Base-by-base conservation (phyloP, 2,329 filamentous ascomycete species). In the Ustilaginoidea virens region DNA sequence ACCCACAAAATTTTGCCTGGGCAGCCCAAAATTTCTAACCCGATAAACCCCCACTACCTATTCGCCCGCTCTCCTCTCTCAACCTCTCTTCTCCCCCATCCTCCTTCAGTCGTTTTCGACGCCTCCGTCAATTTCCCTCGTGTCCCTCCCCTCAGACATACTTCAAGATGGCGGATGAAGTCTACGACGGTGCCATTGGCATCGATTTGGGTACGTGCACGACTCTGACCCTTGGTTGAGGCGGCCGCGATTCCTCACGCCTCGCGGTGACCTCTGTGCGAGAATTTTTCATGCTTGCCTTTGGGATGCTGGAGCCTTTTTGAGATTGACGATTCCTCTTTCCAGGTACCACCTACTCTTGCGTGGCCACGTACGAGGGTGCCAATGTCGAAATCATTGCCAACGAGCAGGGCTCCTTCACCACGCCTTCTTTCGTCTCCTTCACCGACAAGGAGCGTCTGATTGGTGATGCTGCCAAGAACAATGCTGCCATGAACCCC, bases 371-470 rank as follows among this genome's bases (percentile, higher is more conserved):
- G 64, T 98, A 96, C 68, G 90, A 96, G 68, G 90, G 90, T 60
- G 87, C 74, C 71, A 94, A 93, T 77, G 87, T 96, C 60, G 90
- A 98, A 64, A 98, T 98, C 73, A 94, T 96, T 61, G 87, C 87
- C 79, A 96, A 96, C 68, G 87, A 96, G 74, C 87, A 96, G 77
- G 87, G 87, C 73, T 86, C 75, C 66, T 93, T 93, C 68, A 96
- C 90, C 55, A 96, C 90, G 41, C 90, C 90, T 45, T 96, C 90
- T 33, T 98, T 94, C 71, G 90, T 98, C 56, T 92, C 83, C 49
- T 98, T 98, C 76, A 94, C 85, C 57, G 78, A 87, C 52, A 83
- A 93, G 69, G 90, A 98, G 74, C 86, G 90, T 63, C 69, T 98
- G 66, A 96, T 96, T 55, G 90, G 90, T 70, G 90, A 96, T 74